phyloP scores from a whole-genome alignment of 495 filamentous ascomycete species.

The Aspergillus biplanus region DNA sequence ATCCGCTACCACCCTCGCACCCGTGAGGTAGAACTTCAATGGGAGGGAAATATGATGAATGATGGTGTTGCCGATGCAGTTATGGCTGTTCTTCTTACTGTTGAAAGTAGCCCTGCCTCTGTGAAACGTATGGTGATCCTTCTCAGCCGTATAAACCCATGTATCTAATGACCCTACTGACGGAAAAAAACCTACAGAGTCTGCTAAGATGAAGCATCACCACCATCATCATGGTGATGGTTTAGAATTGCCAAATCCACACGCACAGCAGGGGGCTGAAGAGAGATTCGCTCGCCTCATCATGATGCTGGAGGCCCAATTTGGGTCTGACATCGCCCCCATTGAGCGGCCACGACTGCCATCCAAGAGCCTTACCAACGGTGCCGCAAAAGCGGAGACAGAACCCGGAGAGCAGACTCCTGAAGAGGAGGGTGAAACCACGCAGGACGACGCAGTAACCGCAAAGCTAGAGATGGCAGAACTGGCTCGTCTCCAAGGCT shows the following conservation, averaged over 20 bases:
- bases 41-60: conserved; percentile 98
- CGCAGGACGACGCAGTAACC: conserved; percentile 49
- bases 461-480: conserved; percentile 63
- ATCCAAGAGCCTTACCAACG: conserved; percentile 41
- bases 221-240: conserved; percentile 52
- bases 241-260: conserved; percentile 61
- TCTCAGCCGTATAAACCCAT: background rate
- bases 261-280: conserved; percentile 67
- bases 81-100: conserved; percentile 83
- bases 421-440: conserved; percentile 24
- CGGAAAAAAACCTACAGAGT: conserved; percentile 43
- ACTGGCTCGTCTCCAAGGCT: conserved; percentile 68
- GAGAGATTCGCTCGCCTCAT: conserved; percentile 82
- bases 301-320: conserved; percentile 97
- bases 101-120: conserved; percentile 91
- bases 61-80: conserved; percentile 96
- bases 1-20: conserved; percentile 65
- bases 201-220: conserved; percentile 58
- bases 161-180: conserved; percentile 20
- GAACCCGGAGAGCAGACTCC: conserved; percentile 26
- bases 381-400: conserved; percentile 33
- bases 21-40: conserved; percentile 87
- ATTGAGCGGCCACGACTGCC: conserved; percentile 68
- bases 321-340: conserved; percentile 76
- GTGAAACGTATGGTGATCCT: conserved; percentile 74